A percentile compares a stretch with the other conserved stretches of the same genome.
phyloP scores from a whole-genome alignment of 345 rosid species.

The Gossypium mustelinum region DNA sequence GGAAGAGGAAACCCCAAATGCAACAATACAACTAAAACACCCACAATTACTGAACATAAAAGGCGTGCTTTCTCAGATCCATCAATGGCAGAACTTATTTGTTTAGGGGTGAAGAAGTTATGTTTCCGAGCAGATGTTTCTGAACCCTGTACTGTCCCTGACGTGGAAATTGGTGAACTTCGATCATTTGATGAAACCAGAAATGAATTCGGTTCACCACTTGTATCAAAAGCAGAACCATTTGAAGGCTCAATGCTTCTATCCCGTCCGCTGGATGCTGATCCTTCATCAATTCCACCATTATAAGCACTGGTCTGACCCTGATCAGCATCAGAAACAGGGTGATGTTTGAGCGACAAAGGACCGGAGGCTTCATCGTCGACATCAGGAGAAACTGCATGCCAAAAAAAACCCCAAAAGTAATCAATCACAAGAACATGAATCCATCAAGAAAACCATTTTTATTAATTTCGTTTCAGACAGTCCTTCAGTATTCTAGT shows the following conservation, averaged over 20 bases:
- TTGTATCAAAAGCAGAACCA: slow-evolving; percentile 23
- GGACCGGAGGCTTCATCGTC: slow-evolving; percentile 23
- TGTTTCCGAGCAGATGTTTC: not conserved
- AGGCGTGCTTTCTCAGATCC: slow-evolving; percentile 46
- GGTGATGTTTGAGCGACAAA: slow-evolving; percentile 19
- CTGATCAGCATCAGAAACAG: slow-evolving; percentile 14
- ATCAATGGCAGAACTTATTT: slow-evolving; percentile 52
- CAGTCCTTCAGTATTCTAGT: not conserved
- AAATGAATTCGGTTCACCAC: slow-evolving; percentile 21
- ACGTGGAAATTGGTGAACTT: slow-evolving; percentile 26
- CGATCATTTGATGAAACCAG: slow-evolving; percentile 28
- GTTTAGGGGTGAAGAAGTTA: slow-evolving; percentile 36
- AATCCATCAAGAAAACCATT: not conserved
- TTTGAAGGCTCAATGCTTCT: slow-evolving; percentile 17
- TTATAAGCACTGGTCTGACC: slow-evolving; percentile 17
- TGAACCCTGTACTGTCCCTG: slow-evolving; percentile 21
- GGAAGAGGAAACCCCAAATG: slow-evolving; percentile 51
- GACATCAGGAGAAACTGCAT: slow-evolving; percentile 36
- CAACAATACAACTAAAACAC: slow-evolving; percentile 49
- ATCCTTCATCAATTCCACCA: slow-evolving; percentile 24
- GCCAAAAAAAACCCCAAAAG: slow-evolving; percentile 3
- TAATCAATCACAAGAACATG: slow-evolving; percentile 1
- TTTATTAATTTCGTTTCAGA: not conserved
- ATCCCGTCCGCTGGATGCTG: not conserved
- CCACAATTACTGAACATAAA: slow-evolving; percentile 42